Evolutionary conservation across 106 monocot species (phyloP).

Genomic region (Platanthera zijinensis): DNA sequence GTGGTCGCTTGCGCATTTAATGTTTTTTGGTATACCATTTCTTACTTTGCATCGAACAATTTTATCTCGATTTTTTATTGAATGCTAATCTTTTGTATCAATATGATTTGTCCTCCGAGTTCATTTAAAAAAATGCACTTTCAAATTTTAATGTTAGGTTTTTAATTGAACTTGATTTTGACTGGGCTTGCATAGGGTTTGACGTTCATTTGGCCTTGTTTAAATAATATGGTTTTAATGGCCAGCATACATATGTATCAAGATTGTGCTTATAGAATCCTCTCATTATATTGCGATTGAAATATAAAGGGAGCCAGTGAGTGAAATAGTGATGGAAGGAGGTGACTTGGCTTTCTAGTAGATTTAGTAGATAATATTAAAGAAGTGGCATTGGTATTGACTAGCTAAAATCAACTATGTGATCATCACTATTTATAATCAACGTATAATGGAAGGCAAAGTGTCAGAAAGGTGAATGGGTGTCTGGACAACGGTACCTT

Average conservation of each 20-base stretch:
- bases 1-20: not conserved
- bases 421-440: not conserved
- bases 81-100: not conserved
- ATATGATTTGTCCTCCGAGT: not conserved
- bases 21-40: not conserved
- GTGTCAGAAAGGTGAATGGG: not conserved
- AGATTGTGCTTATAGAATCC: no score
- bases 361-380: not conserved
- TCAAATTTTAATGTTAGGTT: not conserved
- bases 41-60: not conserved
- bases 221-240: no score
- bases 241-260: no score
- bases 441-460: not conserved
- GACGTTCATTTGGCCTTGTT: no score
- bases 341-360: not conserved
- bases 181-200: not conserved
- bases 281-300: not conserved
- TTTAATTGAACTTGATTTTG: not conserved
- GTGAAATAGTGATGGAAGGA: not conserved
- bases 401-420: not conserved
- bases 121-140: not conserved
- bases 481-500: not conserved
- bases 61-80: not conserved
- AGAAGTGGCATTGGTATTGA: not conserved
- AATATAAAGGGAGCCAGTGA: not conserved